A percentile compares a stretch with the other conserved stretches of the same genome.
Conservation (phyloP, 2,329 filamentous ascomycete genomes). For the Pestalotiopsis sp. region DNA sequence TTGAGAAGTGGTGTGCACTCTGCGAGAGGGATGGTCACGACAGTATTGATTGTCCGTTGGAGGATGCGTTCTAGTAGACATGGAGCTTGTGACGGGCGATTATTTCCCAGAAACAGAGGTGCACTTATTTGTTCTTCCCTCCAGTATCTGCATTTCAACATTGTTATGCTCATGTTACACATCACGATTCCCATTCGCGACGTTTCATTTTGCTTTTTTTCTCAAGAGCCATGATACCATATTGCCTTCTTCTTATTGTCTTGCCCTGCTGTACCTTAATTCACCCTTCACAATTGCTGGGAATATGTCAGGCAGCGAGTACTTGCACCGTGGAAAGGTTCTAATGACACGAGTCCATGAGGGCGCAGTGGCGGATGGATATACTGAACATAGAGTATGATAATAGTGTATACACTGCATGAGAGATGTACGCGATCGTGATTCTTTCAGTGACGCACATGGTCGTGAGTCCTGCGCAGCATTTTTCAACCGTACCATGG, state of each 20-base stretch:
- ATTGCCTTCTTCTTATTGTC: conserved; percentile 20
- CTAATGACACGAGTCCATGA: background rate
- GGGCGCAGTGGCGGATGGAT: background rate
- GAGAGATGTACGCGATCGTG: background rate
- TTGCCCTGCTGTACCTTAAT: conserved; percentile 15
- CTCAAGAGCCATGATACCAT: conserved; percentile 32
- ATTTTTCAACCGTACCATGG: too few relatives aligned
- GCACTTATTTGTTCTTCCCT: background rate
- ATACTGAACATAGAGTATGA: background rate
- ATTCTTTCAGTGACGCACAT: background rate
- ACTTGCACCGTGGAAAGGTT: conserved; percentile 12
- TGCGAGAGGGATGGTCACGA: conserved; percentile 97
- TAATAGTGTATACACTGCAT: background rate
- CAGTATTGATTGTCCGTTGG: conserved; percentile 92
- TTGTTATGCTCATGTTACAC: background rate
- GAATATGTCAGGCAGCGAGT: background rate
- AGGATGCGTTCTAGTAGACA: conserved; percentile 68
- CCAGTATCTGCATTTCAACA: background rate
- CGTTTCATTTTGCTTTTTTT: conserved; percentile 18
- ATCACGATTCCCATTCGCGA: conserved; percentile 10
- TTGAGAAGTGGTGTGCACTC: conserved; percentile 92
- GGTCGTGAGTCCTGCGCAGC: too few relatives aligned
- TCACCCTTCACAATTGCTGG: background rate
- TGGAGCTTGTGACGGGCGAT: background rate
- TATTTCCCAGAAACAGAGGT: background rate